Conservation (phyloP, 371 early-diverging fungal genomes). For the Apophysomyces elegans region DNA sequence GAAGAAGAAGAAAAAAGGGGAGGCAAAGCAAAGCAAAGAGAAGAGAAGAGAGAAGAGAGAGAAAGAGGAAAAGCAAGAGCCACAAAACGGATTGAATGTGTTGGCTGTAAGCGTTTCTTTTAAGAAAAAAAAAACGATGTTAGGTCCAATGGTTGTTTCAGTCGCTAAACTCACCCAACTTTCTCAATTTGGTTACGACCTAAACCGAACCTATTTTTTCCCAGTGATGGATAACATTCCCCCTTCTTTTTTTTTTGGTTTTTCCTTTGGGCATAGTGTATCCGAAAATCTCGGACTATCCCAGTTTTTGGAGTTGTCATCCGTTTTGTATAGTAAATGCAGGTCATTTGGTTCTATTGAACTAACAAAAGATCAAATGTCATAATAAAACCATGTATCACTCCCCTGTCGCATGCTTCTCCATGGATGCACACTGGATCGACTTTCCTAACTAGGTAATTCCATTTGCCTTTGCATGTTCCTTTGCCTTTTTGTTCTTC, state of each 20-base stretch:
- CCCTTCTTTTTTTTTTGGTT: neutral
- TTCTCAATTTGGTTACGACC: conserved; percentile 11
- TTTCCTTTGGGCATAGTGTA: neutral
- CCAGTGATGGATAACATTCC: neutral
- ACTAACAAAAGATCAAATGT: conserved; percentile 2
- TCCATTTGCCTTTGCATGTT: conserved; percentile 8
- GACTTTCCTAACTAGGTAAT: conserved; percentile 9
- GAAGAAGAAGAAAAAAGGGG: too few relatives aligned
- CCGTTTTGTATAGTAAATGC: neutral
- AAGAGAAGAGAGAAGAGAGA: neutral
- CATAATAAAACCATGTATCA: conserved; percentile 6
- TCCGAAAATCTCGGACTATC: conserved; percentile 9
- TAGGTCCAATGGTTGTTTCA: conserved; percentile 4
- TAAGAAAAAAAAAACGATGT: conserved; percentile 3
- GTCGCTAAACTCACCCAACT: conserved; percentile 9
- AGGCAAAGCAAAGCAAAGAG: neutral
- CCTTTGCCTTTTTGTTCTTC: conserved; percentile 8
- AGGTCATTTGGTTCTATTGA: conserved; percentile 4
- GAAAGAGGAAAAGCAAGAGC: conserved; percentile 6
- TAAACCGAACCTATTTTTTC: conserved; percentile 2
- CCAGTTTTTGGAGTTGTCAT: conserved; percentile 11
- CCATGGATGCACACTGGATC: conserved; percentile 11
- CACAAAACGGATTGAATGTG: neutral
- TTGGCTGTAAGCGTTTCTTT: conserved; percentile 5
- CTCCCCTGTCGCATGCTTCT: conserved; percentile 7